Percentiles rank a stretch among this genome's conserved stretches.
phyloP scores from a whole-genome alignment of 2,329 filamentous ascomycete genomes.

The Calonectria ilicicola region DNA sequence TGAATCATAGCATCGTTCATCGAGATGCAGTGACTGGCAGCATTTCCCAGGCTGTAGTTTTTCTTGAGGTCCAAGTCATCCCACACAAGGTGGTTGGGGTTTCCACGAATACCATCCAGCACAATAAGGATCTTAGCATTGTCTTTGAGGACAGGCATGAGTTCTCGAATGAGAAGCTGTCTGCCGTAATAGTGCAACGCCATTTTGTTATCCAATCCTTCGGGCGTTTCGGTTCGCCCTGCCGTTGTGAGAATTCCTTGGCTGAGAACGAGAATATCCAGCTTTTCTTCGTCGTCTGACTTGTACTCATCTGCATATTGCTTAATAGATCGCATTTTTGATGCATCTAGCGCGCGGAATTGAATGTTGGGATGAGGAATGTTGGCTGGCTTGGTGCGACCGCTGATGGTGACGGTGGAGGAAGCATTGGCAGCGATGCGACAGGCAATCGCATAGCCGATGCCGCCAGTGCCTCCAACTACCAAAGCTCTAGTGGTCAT shows the following conservation, averaged over 20 bases:
- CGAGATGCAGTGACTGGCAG: slow-evolving; percentile 50
- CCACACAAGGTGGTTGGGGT: slow-evolving; percentile 49
- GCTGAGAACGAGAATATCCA: slow-evolving; percentile 53
- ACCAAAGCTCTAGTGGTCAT: slow-evolving; percentile 46
- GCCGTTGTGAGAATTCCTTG: slow-evolving; percentile 52
- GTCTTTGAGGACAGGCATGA: slow-evolving; percentile 50
- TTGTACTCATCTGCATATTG: slow-evolving; percentile 45
- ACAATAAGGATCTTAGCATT: slow-evolving; percentile 56
- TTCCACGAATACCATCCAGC: slow-evolving; percentile 47
- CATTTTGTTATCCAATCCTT: slow-evolving; percentile 60
- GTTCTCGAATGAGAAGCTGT: slow-evolving; percentile 55
- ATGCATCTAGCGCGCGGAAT: slow-evolving; percentile 48
- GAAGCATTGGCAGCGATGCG: slow-evolving; percentile 45
- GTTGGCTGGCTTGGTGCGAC: slow-evolving; percentile 45
- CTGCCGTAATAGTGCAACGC: slow-evolving; percentile 60
- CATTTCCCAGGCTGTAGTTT: slow-evolving; percentile 47
- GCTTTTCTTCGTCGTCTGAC: not conserved
- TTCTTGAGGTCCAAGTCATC: slow-evolving; percentile 55
- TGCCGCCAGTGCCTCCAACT: slow-evolving; percentile 50
- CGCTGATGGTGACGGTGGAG: slow-evolving; percentile 48
- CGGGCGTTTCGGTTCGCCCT: slow-evolving; percentile 54
- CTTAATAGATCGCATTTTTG: slow-evolving; percentile 50
- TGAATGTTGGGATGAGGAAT: slow-evolving; percentile 48
- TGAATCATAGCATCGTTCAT: slow-evolving; percentile 56
- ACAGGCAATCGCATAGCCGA: slow-evolving; percentile 52